A percentile compares a stretch with the other conserved stretches of the same genome.
Conservation (phyloP, 2,329 filamentous ascomycete genomes). For the Talaromyces sp. region DNA sequence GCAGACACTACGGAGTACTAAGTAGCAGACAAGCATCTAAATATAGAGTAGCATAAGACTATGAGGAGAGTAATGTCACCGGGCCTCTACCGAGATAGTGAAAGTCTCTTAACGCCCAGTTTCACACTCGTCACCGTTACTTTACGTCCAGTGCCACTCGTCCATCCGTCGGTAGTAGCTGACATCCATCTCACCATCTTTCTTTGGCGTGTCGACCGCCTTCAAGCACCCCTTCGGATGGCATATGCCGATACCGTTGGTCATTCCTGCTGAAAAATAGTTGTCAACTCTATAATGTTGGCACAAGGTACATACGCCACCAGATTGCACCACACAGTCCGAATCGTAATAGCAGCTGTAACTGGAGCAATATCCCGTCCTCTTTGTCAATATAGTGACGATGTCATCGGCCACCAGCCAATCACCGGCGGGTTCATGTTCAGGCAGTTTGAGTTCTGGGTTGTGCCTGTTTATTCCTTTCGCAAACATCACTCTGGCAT, state of each 20-base stretch:
- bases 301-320: neutral
- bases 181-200: neutral
- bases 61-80: neutral
- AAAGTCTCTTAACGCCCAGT: no score
- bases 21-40: neutral
- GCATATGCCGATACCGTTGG: conserved; percentile 2
- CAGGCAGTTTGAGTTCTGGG: conserved; percentile 11
- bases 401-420: conserved; percentile 1
- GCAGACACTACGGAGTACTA: neutral
- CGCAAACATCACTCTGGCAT: conserved; percentile 13
- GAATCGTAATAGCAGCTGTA: neutral
- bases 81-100: neutral
- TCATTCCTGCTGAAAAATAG: neutral
- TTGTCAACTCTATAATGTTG: neutral
- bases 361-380: neutral
- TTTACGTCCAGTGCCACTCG: neutral
- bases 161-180: neutral
- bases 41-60: neutral
- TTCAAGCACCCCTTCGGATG: neutral
- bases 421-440: conserved; percentile 2
- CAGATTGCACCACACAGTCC: neutral
- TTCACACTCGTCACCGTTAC: neutral
- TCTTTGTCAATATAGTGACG: neutral
- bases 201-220: conserved; percentile 1
- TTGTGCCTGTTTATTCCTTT: conserved; percentile 11